Percentiles rank a stretch among this genome's conserved stretches.
These are phyloP conservation scores for Noccaea caerulescens DNA, from an alignment of 345 rosid genomes.

Conservation along the genomic window DNA sequence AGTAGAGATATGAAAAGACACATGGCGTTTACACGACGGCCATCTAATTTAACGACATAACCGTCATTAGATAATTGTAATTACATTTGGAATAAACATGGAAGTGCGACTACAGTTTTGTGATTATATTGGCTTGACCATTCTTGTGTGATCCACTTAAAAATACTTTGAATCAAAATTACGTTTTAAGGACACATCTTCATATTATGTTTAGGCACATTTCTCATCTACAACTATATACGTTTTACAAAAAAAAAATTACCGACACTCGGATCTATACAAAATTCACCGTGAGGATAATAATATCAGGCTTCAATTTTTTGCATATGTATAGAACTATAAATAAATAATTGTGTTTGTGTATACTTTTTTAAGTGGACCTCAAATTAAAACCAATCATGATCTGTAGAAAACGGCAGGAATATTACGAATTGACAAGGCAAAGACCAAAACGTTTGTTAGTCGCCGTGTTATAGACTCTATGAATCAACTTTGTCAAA, in stretches of 20 bases:
- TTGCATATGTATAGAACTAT: neutral
- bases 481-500: constrained; percentile 35
- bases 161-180: constrained; percentile 3
- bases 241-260: neutral
- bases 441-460: constrained; percentile 25
- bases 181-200: neutral
- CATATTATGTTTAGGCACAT: neutral
- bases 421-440: constrained; percentile 24
- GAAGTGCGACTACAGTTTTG: constrained; percentile 12
- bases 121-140: constrained; percentile 29
- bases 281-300: neutral
- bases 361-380: constrained; percentile 6
- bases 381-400: constrained; percentile 24
- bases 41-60: constrained; percentile 17
- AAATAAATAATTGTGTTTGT: neutral
- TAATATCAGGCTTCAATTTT: constrained; percentile 4
- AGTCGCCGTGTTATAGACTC: constrained; percentile 36
- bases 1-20: too few species aligned
- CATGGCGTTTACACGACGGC: constrained; percentile 15
- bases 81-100: neutral
- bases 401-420: constrained; percentile 20
- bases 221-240: neutral
- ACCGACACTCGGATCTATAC: neutral
- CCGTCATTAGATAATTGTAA: neutral
- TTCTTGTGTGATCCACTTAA: constrained; percentile 4